A percentile compares a stretch with the other conserved stretches of the same genome.
phyloP scores from a whole-genome alignment of 768 basidiomycete species.

The Nidularia pulvinata region DNA sequence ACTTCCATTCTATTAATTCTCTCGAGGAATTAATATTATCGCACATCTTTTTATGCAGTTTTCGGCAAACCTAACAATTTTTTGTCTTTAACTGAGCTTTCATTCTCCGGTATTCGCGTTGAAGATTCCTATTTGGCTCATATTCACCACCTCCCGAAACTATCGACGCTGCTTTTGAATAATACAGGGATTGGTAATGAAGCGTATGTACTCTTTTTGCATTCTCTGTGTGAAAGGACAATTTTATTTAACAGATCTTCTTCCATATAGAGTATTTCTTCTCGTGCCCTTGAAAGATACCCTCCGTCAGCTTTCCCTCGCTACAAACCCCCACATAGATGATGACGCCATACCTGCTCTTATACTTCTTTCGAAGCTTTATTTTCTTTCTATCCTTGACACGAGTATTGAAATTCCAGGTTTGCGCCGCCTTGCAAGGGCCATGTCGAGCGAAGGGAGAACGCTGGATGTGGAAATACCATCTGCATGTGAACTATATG shows the following conservation, averaged over 20 bases:
- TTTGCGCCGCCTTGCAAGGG: conserved; percentile 45
- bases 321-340: conserved; percentile 49
- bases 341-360: conserved; percentile 60
- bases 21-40: not conserved
- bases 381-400: conserved; percentile 48
- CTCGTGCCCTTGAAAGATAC: conserved; percentile 55
- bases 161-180: conserved; percentile 44
- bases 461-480: conserved; percentile 56
- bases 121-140: conserved; percentile 46
- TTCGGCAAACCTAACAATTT: conserved; percentile 54
- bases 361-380: conserved; percentile 42
- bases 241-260: not conserved
- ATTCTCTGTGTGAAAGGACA: not conserved
- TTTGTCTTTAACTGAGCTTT: conserved; percentile 46
- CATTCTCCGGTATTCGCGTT: conserved; percentile 42
- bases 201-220: conserved; percentile 36
- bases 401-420: conserved; percentile 60
- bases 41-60: conserved; percentile 23
- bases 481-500: conserved; percentile 46
- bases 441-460: conserved; percentile 31
- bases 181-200: conserved; percentile 62
- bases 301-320: conserved; percentile 49
- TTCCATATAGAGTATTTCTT: conserved; percentile 46
- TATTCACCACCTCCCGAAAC: conserved; percentile 52
- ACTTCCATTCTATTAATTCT: conserved; percentile 1